Conservation (phyloP, 2,329 filamentous ascomycete species). For the Xylaria arbuscula region DNA sequence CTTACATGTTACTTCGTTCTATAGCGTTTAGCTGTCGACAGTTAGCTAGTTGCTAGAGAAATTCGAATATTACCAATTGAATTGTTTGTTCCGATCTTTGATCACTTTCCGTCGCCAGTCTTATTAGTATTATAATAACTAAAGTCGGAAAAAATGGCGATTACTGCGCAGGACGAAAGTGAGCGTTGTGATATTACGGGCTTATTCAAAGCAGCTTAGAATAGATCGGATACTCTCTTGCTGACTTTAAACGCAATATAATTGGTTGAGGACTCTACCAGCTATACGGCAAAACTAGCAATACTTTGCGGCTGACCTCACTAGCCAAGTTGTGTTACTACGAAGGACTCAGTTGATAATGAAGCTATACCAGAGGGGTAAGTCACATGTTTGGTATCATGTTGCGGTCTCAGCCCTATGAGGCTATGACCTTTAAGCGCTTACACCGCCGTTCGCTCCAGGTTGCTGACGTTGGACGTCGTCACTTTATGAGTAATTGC, state of each 20-base stretch:
- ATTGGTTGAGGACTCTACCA: background rate
- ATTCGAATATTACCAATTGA: too few species aligned
- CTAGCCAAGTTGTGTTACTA: background rate
- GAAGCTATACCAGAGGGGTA: background rate
- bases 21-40: too few species aligned
- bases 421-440: conserved; percentile 1
- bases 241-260: conserved; percentile 7
- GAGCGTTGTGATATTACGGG: background rate
- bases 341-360: background rate
- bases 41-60: too few species aligned
- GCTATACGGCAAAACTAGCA: background rate
- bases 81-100: too few species aligned
- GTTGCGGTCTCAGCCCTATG: conserved; percentile 29
- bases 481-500: conserved; percentile 8
- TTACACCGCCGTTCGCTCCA: conserved; percentile 28
- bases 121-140: background rate
- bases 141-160: background rate
- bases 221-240: background rate
- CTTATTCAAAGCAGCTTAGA: background rate
- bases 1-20: too few species aligned
- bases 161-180: background rate
- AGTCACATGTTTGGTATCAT: background rate
- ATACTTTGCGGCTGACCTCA: conserved; percentile 2
- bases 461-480: conserved; percentile 32
- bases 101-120: too few species aligned